Base-by-base conservation (phyloP, 1,284 basidiomycete genomes). In the Mycena sp. region DNA sequence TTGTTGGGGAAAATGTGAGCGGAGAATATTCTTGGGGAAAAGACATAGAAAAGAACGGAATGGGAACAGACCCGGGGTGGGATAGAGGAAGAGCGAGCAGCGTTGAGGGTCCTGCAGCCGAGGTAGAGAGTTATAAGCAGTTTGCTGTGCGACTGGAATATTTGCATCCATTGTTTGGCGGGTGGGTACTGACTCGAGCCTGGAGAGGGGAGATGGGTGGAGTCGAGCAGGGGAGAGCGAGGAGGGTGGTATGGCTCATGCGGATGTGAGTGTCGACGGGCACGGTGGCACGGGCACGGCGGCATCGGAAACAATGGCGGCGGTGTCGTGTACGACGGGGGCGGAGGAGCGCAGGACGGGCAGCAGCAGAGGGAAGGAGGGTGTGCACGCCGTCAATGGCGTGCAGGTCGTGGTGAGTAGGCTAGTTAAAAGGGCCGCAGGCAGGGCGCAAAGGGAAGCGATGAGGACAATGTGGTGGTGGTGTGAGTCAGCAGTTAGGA, bases 91-190 rank as follows among this genome's bases (percentile, higher is more conserved):
- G 25, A 26, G 44, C 25, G 44, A 45, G 25, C 44, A 16, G 44
- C 44, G 44, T 38, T 38, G 37, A 38, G 37, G 37, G 37, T 38
- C 37, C 37, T 38, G 37, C 37, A 38, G 37, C 37, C 7, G 37
- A 17, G 37, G n/a, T 38, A 38, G 37, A 38, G 37, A 17, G 37
- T 38, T 38, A 38, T 44, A 26, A 25, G 23, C 43, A 21, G 40
- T 43, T 43, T n/a, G 19, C n/a, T n/a, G n/a, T 43, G 40, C 45
- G 45, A 46, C 45, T 46, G 45, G 43, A 48, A 48, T 48, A 14
- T 48, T 48, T 32, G 19, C 46, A 4, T 48, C 29, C 28, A 32
- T 32, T 9, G 46, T 48, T 48, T 48, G 29, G 17, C 46, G 4
- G 46, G 16, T 30, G 6, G 46, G 46, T 32, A 21, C 2, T 32